These are phyloP conservation scores for Volvox africanus DNA, from an alignment of 139 green algal genomes.

Conservation along the genomic window DNA sequence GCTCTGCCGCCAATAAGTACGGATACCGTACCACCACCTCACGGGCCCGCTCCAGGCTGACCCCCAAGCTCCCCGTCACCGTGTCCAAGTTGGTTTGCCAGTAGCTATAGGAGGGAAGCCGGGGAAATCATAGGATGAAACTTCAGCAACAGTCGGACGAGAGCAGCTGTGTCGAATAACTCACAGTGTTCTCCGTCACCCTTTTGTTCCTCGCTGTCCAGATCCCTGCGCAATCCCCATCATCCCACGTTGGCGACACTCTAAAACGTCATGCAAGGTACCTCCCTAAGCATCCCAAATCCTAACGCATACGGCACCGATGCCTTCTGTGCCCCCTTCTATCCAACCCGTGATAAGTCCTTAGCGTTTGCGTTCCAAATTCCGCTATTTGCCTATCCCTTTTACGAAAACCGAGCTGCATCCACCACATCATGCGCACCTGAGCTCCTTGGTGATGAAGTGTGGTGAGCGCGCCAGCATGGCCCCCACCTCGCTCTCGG, in stretches of 20 bases:
- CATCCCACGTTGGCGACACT: not conserved
- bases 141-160: not conserved
- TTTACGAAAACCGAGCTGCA: no score
- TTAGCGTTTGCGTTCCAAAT: no score
- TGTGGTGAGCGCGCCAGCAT: constrained; percentile 34
- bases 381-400: no score
- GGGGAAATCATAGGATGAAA: not conserved
- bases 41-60: constrained; percentile 10
- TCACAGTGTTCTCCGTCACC: not conserved
- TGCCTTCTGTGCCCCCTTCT: no score
- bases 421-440: not conserved
- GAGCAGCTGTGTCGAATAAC: not conserved
- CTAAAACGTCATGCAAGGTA: not conserved
- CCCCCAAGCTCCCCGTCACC: constrained; percentile 4
- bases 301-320: no score
- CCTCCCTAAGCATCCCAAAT: not conserved
- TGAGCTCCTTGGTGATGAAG: constrained; percentile 32
- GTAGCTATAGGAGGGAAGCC: constrained; percentile 5
- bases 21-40: not conserved
- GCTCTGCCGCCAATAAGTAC: not conserved
- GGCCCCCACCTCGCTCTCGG: constrained; percentile 14
- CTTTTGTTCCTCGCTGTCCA: not conserved
- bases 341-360: no score
- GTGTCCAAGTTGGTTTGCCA: constrained; percentile 55
- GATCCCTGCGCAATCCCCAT: not conserved